These are phyloP conservation scores for Endotrypanum monterogeii DNA, from an alignment of 208 protist species.

Conservation along the genomic window DNA sequence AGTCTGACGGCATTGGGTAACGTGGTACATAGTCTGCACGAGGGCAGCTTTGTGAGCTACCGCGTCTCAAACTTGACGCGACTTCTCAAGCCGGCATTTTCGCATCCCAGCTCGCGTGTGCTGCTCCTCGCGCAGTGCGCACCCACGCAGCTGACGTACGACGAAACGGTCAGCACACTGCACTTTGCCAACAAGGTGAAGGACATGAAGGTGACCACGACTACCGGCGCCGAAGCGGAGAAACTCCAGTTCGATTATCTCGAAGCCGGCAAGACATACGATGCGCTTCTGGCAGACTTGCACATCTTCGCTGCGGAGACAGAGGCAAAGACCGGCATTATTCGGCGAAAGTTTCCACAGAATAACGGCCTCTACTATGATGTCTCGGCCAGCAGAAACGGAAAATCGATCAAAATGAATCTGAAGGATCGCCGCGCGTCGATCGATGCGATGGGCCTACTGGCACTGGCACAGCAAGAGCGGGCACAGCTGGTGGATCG, in stretches of 20 bases:
- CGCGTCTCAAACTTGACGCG: slow-evolving; percentile 90
- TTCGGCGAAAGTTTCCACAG: slow-evolving; percentile 48
- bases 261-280: slow-evolving; percentile 49
- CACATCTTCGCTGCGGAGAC: slow-evolving; percentile 67
- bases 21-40: slow-evolving; percentile 89
- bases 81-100: slow-evolving; percentile 87
- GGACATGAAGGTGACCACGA: slow-evolving; percentile 71
- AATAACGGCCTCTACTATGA: slow-evolving; percentile 73
- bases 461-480: slow-evolving; percentile 55
- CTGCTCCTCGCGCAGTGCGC: slow-evolving; percentile 88
- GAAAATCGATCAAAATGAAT: slow-evolving; percentile 35
- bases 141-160: slow-evolving; percentile 74
- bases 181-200: slow-evolving; percentile 93
- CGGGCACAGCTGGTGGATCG: slow-evolving; percentile 34
- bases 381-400: slow-evolving; percentile 28
- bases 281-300: slow-evolving; percentile 71
- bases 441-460: slow-evolving; percentile 47
- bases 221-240: slow-evolving; percentile 42
- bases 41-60: slow-evolving; percentile 86
- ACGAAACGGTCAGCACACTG: slow-evolving; percentile 89
- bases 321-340: slow-evolving; percentile 43
- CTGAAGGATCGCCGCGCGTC: slow-evolving; percentile 43
- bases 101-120: slow-evolving; percentile 71
- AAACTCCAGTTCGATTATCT: slow-evolving; percentile 72
- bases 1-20: slow-evolving; percentile 93